These are phyloP conservation scores for Zygotorulaspora danielsina DNA, from an alignment of 805 yeast genomes.

Conservation along the genomic window DNA sequence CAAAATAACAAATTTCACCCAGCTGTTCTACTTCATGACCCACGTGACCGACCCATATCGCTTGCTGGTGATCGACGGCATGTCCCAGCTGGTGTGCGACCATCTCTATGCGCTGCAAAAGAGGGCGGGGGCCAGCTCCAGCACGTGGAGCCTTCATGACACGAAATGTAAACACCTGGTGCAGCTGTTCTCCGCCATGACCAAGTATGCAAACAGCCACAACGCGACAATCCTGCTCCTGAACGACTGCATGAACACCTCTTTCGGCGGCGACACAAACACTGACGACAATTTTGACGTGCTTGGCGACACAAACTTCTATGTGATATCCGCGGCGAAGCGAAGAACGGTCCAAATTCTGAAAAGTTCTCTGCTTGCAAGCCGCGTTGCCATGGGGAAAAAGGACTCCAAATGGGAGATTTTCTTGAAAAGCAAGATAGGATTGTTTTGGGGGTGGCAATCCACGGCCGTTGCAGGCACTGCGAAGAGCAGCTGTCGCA, in stretches of 20 bases:
- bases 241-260: conserved; percentile 34
- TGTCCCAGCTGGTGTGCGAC: conserved; percentile 30
- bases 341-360: conserved; percentile 29
- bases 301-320: conserved; percentile 20
- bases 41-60: conserved; percentile 16
- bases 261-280: conserved; percentile 19
- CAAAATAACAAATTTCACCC: conserved; percentile 24
- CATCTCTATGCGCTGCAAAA: conserved; percentile 17
- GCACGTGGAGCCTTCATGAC: conserved; percentile 23
- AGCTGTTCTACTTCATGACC: conserved; percentile 26
- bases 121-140: conserved; percentile 7
- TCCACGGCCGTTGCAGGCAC: neutral
- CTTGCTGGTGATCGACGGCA: conserved; percentile 31
- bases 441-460: conserved; percentile 31
- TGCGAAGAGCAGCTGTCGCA: neutral
- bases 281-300: conserved; percentile 20
- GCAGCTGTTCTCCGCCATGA: conserved; percentile 26
- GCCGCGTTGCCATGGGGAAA: conserved; percentile 29
- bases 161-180: conserved; percentile 29
- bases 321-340: conserved; percentile 16
- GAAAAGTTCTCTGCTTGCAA: conserved; percentile 31
- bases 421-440: conserved; percentile 27
- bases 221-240: conserved; percentile 25
- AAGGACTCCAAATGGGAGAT: conserved; percentile 33
- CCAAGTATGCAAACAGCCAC: conserved; percentile 26